Evolutionary conservation across 106 monocot genomes (phyloP).

Genomic region (Platanthera zijinensis): DNA sequence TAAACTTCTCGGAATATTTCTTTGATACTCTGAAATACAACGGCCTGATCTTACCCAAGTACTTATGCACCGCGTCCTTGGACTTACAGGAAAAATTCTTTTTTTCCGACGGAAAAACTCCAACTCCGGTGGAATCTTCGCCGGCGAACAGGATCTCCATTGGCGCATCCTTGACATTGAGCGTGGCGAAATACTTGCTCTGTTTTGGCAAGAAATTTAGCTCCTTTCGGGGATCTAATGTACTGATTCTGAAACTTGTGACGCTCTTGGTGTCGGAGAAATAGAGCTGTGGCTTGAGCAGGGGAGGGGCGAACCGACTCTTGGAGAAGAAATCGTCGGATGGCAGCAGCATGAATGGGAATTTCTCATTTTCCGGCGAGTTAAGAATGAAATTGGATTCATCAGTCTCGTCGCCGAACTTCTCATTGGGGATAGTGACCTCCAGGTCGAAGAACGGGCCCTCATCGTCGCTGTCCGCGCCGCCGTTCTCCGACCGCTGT

Average conservation of each 20-base stretch:
- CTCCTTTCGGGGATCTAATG: too few species aligned
- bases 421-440: slow-evolving; percentile 30
- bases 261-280: slow-evolving; percentile 26
- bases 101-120: slow-evolving; percentile 9
- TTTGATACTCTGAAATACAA: slow-evolving; percentile 48
- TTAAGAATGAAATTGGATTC: neutral
- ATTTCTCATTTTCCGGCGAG: neutral
- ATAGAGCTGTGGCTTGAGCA: slow-evolving; percentile 12
- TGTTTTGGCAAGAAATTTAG: slow-evolving; percentile 1
- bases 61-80: slow-evolving; percentile 46
- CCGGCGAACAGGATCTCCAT: slow-evolving; percentile 43
- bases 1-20: slow-evolving; percentile 12
- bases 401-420: neutral
- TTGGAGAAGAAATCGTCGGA: slow-evolving; percentile 27
- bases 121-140: slow-evolving; percentile 7
- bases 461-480: slow-evolving; percentile 24
- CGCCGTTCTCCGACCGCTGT: neutral
- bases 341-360: neutral
- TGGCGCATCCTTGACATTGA: slow-evolving; percentile 47
- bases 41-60: slow-evolving; percentile 65
- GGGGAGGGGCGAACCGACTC: slow-evolving; percentile 7
- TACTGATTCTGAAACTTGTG: slow-evolving; percentile 2
- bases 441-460: slow-evolving; percentile 54
- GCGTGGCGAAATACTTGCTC: slow-evolving; percentile 33
- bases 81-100: slow-evolving; percentile 24